Conservation (phyloP, 2,329 filamentous ascomycete species). For the Microsporum ferrugineum region DNA sequence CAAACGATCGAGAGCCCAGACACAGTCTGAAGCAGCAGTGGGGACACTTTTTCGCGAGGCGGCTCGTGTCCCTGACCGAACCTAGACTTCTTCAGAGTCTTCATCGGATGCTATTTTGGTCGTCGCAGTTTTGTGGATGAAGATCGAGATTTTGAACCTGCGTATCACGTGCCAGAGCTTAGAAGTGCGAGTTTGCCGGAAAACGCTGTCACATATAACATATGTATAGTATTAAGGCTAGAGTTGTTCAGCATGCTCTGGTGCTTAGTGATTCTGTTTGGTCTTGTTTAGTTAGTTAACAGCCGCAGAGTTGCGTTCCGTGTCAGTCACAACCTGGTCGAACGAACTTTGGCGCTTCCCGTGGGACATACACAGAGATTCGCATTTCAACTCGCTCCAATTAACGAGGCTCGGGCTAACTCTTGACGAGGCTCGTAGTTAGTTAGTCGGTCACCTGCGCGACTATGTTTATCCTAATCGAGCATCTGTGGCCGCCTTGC, state of each 20-base stretch:
- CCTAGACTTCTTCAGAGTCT: neutral
- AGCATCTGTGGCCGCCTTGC: no score
- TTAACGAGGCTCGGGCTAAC: no score
- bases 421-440: no score
- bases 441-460: no score
- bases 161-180: neutral
- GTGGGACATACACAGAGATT: no score
- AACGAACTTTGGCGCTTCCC: no score
- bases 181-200: neutral
- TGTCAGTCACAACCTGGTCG: no score
- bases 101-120: neutral
- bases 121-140: neutral
- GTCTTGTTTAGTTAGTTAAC: no score
- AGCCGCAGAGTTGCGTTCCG: no score
- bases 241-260: neutral
- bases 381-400: no score
- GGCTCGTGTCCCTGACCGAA: neutral
- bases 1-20: slow-evolving; percentile 2
- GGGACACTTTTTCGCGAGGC: neutral
- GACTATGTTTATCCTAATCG: no score
- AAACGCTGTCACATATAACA: neutral
- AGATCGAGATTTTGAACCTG: neutral
- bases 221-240: neutral
- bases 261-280: no score
- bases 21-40: neutral